phyloP scores from a whole-genome alignment of 768 basidiomycete species.

The Coprinopsis strossmayeri region DNA sequence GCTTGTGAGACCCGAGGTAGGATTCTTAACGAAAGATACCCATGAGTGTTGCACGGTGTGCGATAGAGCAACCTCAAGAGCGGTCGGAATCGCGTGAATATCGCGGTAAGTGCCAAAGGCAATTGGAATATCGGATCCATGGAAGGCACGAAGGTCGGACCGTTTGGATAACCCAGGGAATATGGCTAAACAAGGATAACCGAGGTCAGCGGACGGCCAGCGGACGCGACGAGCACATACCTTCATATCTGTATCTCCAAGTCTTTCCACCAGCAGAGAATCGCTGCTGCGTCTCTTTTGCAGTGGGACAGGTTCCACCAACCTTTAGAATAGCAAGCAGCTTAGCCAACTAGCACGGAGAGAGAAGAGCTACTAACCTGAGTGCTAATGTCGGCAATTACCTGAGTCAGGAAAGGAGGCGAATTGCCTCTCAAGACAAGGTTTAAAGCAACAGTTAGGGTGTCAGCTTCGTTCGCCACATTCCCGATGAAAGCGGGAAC shows the following conservation, averaged over 20 bases:
- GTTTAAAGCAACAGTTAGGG: slow-evolving; percentile 24
- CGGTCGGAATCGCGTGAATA: slow-evolving; percentile 18
- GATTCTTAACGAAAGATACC: slow-evolving; percentile 38
- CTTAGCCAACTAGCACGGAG: not conserved
- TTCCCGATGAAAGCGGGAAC: slow-evolving; percentile 26
- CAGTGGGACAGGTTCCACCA: slow-evolving; percentile 25
- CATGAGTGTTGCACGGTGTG: slow-evolving; percentile 31
- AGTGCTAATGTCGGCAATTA: slow-evolving; percentile 23
- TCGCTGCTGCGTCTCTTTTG: slow-evolving; percentile 21
- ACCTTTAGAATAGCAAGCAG: slow-evolving; percentile 10
- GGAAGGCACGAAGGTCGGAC: slow-evolving; percentile 29
- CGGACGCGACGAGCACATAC: too few species aligned
- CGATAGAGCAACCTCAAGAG: slow-evolving; percentile 24
- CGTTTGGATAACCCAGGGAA: slow-evolving; percentile 29
- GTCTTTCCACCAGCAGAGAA: slow-evolving; percentile 21
- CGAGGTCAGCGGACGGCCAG: too few species aligned
- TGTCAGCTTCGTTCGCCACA: slow-evolving; percentile 27
- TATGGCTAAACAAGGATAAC: slow-evolving; percentile 18
- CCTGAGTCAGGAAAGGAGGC: slow-evolving; percentile 23
- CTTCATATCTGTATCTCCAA: slow-evolving; percentile 25
- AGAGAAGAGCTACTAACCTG: slow-evolving; percentile 17
- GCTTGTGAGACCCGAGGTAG: slow-evolving; percentile 20
- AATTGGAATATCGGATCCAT: slow-evolving; percentile 32
- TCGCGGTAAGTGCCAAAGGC: slow-evolving; percentile 28
- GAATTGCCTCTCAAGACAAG: slow-evolving; percentile 20